Evolutionary conservation across 73 alveolate genomes (phyloP), one percentile per base, ranked within the genome.

Genomic region (Effrenium voratum): DNA sequence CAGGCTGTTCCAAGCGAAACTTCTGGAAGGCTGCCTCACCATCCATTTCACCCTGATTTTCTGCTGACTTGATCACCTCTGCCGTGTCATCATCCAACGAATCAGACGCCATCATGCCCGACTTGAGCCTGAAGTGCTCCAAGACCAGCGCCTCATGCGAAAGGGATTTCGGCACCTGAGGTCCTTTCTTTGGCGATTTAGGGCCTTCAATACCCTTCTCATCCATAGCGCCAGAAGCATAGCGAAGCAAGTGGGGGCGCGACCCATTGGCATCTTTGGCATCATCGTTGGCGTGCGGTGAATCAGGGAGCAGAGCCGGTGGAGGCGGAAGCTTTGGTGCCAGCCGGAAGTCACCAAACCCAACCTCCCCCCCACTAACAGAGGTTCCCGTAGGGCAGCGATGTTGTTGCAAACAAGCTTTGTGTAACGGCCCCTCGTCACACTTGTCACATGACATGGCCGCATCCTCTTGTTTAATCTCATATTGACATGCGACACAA

Each of bases 351-450:
- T 32, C 32, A 10, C 82, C 82, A 30, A 2, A 44, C 6, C 28
- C 47, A 26, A 13, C 82, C 24, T n/a, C 32, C 13, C 26, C 82
- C 41, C 26, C 36, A 36, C 3, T 36, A 0, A 36, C 83, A 28
- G 49, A 5, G 6, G 32, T 70, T 70, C 49, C 49, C 82, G 82
- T 2, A 13, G 82, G 82, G 36, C 49, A 36, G 28, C 2, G 26
- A n/a, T 70, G 82, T 8, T 5, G 82, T n/a, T n/a, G 44, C 49
- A 70, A 26, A 24, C 82, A 70, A 26, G 24, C 6, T 4, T n/a
- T 30, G 24, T 70, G 82, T 5, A 70, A n/a, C 26, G 82, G 82
- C 40, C 82, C 82, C 36, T 44, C 82, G 36, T 70, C 82, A 70
- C 82, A 70, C 26, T 32, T 47, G 5, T 3, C 6, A 26, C 82